phyloP scores from a whole-genome alignment of 352 stramenopile species.

The Phytophthora capsici region DNA sequence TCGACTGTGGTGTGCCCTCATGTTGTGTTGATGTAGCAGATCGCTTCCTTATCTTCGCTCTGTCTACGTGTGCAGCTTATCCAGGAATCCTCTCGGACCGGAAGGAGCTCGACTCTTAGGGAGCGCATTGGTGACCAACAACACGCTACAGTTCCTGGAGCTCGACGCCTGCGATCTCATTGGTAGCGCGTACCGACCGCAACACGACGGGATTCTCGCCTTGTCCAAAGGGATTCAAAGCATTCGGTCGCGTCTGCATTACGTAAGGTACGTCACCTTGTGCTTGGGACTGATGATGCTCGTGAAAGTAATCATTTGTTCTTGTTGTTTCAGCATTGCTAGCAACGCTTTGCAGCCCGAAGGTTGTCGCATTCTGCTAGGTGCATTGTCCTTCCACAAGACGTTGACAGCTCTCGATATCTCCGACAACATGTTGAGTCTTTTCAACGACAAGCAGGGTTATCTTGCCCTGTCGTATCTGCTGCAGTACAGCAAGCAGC shows the following conservation, averaged over 20 bases:
- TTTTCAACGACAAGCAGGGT: slow-evolving; percentile 65
- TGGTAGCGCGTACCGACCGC: slow-evolving; percentile 57
- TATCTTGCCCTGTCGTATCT: slow-evolving; percentile 62
- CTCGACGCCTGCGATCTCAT: slow-evolving; percentile 59
- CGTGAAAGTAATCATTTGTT: not conserved
- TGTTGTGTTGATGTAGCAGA: slow-evolving; percentile 26
- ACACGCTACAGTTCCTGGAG: slow-evolving; percentile 63
- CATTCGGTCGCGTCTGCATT: slow-evolving; percentile 51
- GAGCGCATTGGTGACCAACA: slow-evolving; percentile 68
- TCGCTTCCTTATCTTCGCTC: slow-evolving; percentile 18
- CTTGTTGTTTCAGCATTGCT: slow-evolving; percentile 41
- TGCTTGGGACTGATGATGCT: not conserved
- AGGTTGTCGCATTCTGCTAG: slow-evolving; percentile 61
- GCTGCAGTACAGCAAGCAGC: slow-evolving; percentile 52
- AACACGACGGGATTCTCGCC: slow-evolving; percentile 51
- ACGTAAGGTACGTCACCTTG: slow-evolving; percentile 48
- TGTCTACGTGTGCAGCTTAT: slow-evolving; percentile 36
- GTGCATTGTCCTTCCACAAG: slow-evolving; percentile 56
- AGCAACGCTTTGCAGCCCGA: slow-evolving; percentile 60
- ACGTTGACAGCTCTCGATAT: slow-evolving; percentile 64
- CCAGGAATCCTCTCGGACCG: slow-evolving; percentile 52
- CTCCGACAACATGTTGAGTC: slow-evolving; percentile 56
- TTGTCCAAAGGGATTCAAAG: slow-evolving; percentile 71
- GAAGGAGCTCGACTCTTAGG: slow-evolving; percentile 49
- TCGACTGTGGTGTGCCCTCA: slow-evolving; percentile 34